Conservation (phyloP, 2,329 filamentous ascomycete genomes). For the Colletotrichum phormii region DNA sequence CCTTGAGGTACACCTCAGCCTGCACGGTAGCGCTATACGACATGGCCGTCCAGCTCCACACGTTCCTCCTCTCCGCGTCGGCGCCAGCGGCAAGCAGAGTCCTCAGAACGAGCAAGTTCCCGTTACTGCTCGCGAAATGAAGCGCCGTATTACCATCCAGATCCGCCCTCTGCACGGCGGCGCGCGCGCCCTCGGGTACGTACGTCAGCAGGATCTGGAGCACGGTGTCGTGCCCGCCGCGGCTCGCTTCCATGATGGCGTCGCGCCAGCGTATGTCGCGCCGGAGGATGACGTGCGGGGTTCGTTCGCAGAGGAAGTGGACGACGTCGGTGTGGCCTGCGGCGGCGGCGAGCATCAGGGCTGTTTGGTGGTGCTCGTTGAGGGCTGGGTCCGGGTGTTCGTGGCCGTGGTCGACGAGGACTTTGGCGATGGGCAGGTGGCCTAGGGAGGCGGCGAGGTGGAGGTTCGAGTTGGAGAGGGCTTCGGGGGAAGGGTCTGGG, state of each 20-base stretch:
- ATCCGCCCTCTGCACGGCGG: constrained; percentile 70
- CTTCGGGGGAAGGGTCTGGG: constrained; percentile 75
- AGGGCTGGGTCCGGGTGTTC: constrained; percentile 79
- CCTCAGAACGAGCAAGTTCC: constrained; percentile 80
- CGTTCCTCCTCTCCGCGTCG: constrained; percentile 77
- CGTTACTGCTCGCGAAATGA: constrained; percentile 87
- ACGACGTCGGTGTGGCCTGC: constrained; percentile 80
- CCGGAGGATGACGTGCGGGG: constrained; percentile 72
- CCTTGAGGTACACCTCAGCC: constrained; percentile 86
- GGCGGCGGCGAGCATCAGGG: constrained; percentile 81
- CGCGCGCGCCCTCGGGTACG: constrained; percentile 63
- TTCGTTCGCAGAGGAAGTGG: constrained; percentile 73
- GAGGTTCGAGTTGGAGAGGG: constrained; percentile 84
- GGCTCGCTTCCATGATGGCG: constrained; percentile 75
- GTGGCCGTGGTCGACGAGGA: constrained; percentile 80
- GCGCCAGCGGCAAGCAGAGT: constrained; percentile 84
- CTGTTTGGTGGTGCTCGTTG: constrained; percentile 84
- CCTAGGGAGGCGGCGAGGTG: constrained; percentile 84
- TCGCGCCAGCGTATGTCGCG: constrained; percentile 77
- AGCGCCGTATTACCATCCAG: constrained; percentile 85
- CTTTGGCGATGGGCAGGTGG: constrained; percentile 74
- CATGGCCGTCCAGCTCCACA: constrained; percentile 85
- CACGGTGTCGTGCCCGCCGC: constrained; percentile 71
- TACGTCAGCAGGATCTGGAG: constrained; percentile 74
- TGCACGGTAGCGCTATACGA: constrained; percentile 85